Percentiles rank a stretch among this genome's conserved stretches.
Conservation (phyloP, 331 rosid species). For the Malus hybrid region DNA sequence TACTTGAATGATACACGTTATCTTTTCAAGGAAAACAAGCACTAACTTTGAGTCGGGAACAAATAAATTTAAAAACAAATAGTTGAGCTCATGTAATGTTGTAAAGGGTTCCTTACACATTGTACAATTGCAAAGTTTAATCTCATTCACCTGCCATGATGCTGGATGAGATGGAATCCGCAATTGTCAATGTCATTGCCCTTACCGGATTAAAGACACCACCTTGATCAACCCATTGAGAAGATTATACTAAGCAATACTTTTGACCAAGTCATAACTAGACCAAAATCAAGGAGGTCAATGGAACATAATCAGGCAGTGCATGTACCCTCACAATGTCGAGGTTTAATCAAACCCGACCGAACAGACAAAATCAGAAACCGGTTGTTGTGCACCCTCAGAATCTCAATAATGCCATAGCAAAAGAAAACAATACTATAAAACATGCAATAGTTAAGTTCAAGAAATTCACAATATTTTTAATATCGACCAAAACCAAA, state of each 20-base stretch:
- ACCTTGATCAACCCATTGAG: background rate
- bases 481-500: background rate
- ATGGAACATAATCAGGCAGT: background rate
- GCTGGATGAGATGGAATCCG: background rate
- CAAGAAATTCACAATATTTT: background rate
- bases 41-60: background rate
- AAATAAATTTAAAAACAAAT: background rate
- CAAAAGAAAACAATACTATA: background rate
- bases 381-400: background rate
- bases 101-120: background rate
- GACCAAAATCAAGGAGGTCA: background rate
- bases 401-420: background rate
- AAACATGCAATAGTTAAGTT: background rate
- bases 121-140: background rate
- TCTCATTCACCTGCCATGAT: background rate
- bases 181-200: background rate
- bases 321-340: background rate
- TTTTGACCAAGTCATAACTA: background rate
- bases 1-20: background rate
- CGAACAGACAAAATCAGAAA: background rate
- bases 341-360: background rate
- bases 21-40: background rate
- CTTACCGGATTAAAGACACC: background rate
- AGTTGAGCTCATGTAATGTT: background rate
- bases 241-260: background rate